Conservation (phyloP, 2,329 filamentous ascomycete genomes). For the Colletotrichum siamense region DNA sequence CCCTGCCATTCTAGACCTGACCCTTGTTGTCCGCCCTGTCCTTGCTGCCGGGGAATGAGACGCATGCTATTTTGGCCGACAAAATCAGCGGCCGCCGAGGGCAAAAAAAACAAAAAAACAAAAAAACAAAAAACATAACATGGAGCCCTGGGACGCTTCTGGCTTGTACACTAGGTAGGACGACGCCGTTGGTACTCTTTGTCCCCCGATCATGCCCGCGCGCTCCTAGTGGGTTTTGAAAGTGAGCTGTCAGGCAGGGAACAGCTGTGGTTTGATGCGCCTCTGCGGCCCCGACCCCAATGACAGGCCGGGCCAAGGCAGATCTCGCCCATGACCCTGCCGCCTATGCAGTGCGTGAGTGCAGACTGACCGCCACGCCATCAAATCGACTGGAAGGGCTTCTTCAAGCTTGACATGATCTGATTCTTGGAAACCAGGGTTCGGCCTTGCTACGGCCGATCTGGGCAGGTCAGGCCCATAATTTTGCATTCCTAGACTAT, state of each 20-base stretch:
- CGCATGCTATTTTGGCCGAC: neutral
- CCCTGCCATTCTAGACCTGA: neutral
- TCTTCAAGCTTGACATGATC: neutral
- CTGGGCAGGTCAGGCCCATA: neutral
- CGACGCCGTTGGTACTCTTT: neutral
- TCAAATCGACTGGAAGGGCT: neutral
- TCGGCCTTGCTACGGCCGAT: constrained; percentile 9
- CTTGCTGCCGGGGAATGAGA: neutral
- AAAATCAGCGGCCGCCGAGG: neutral
- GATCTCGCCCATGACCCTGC: neutral
- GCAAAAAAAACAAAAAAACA: neutral
- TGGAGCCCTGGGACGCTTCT: neutral
- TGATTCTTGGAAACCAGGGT: neutral
- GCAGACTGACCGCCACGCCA: neutral
- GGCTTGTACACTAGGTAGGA: neutral
- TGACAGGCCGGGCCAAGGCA: neutral
- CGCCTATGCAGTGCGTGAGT: neutral
- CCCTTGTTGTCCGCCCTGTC: neutral
- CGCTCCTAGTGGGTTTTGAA: too few relatives aligned
- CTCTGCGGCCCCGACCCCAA: neutral
- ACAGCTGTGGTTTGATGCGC: neutral
- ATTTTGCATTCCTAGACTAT: neutral
- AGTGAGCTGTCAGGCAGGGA: neutral
- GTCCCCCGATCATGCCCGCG: neutral
- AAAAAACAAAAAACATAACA: neutral